A percentile compares a stretch with the other conserved stretches of the same genome.
Conservation (phyloP, 2,329 filamentous ascomycete species). For the Mollisia scopiformis region DNA sequence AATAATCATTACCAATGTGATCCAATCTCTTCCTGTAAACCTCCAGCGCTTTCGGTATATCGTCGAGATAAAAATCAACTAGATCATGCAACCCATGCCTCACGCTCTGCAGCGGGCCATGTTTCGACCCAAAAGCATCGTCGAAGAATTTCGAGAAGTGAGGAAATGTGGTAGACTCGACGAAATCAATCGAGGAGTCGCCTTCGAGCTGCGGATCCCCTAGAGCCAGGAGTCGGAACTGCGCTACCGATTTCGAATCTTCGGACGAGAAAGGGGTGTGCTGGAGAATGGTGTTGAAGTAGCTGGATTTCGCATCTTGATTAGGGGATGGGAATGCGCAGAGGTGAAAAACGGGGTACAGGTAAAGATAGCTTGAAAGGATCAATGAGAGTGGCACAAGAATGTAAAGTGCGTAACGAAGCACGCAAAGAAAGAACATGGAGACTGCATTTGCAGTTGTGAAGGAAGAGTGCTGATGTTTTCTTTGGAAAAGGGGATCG, state of each 20-base stretch:
- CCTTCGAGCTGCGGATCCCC: slow-evolving; percentile 95
- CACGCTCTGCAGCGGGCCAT: slow-evolving; percentile 53
- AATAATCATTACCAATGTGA: slow-evolving; percentile 91
- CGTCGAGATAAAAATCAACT: slow-evolving; percentile 65
- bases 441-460: slow-evolving; percentile 29
- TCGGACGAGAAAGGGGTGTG: slow-evolving; percentile 29
- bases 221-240: slow-evolving; percentile 84
- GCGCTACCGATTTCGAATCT: slow-evolving; percentile 50
- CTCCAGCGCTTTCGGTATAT: slow-evolving; percentile 68
- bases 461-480: background rate
- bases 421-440: slow-evolving; percentile 37
- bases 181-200: slow-evolving; percentile 76
- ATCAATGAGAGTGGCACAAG: slow-evolving; percentile 68
- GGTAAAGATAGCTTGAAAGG: slow-evolving; percentile 79
- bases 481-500: background rate
- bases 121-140: slow-evolving; percentile 42
- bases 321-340: slow-evolving; percentile 72
- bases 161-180: slow-evolving; percentile 55
- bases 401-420: slow-evolving; percentile 44
- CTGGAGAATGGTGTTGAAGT: slow-evolving; percentile 30
- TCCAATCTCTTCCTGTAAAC: slow-evolving; percentile 81
- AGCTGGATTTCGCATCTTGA: slow-evolving; percentile 28
- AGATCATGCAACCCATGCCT: slow-evolving; percentile 59
- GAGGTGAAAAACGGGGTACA: slow-evolving; percentile 79
- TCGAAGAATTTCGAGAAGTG: slow-evolving; percentile 47